These are phyloP conservation scores for Paramyrothecium roridum DNA, from an alignment of 2,329 filamentous ascomycete species.

Conservation along the genomic window DNA sequence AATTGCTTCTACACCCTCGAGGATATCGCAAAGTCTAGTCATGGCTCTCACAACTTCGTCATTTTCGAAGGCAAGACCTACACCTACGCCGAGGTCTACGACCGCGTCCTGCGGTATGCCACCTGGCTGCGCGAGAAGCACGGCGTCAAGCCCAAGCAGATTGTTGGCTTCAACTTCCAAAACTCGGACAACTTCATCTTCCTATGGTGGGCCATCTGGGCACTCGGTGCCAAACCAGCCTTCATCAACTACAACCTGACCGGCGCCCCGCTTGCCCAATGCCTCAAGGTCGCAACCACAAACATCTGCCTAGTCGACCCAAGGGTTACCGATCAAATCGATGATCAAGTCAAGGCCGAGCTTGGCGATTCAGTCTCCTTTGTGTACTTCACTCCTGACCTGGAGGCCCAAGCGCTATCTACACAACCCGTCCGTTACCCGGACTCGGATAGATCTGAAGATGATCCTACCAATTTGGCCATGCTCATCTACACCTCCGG, in stretches of 20 bases:
- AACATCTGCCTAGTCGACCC: constrained; percentile 68
- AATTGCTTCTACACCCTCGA: constrained; percentile 78
- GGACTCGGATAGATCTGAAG: constrained; percentile 51
- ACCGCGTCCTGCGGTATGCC: constrained; percentile 68
- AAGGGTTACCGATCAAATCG: constrained; percentile 50
- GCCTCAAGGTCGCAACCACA: constrained; percentile 64
- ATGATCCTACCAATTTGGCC: constrained; percentile 55
- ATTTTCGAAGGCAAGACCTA: constrained; percentile 66
- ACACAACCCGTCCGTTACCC: constrained; percentile 54
- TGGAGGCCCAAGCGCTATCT: constrained; percentile 51
- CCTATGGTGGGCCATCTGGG: constrained; percentile 75
- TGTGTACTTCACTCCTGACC: constrained; percentile 56
- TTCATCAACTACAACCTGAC: constrained; percentile 86
- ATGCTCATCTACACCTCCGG: constrained; percentile 83
- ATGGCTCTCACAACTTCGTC: constrained; percentile 56
- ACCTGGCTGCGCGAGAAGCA: constrained; percentile 67
- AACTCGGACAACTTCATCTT: constrained; percentile 80
- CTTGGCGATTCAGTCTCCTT: constrained; percentile 51
- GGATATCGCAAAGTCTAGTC: constrained; percentile 50
- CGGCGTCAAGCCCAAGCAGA: constrained; percentile 64
- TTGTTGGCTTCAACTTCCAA: constrained; percentile 78
- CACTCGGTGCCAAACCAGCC: constrained; percentile 76
- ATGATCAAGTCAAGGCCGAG: constrained; percentile 52
- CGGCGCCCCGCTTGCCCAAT: constrained; percentile 70
- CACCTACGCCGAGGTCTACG: constrained; percentile 75